Base-by-base conservation (phyloP, 2,329 filamentous ascomycete genomes). In the Escovopsis sp. region DNA sequence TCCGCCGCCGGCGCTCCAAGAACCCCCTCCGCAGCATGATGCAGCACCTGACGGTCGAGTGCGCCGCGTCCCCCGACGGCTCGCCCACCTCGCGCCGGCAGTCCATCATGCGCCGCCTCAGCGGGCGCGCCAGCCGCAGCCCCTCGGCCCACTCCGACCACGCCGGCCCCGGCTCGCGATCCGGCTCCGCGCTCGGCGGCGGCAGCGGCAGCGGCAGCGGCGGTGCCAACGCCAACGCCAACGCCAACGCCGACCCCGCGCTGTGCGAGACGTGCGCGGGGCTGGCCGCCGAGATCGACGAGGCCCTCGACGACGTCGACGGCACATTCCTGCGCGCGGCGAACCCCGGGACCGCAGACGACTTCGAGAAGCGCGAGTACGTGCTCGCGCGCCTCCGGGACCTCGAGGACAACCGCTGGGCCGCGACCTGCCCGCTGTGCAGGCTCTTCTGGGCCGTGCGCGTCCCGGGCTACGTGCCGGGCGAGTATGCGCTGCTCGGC, bases 1-100 rank as follows among this genome's bases (percentile, higher is more conserved):
- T 56, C 2, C 53, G 56, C 49, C 55, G 57, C 33, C 56, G 58
- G 33, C 51, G 59, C 23, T 61, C 58, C 39, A 56, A 53, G 50
- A 61, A 61, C 45, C 58, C 58, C 40, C 50, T 61, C 38, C 55
- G 52, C 40, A 60, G 55, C 44, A 61, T 61, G 56, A 61, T 61
- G 53, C 58, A 60, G 46, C 59, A 61, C 44, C 57, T 61, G 39
- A 59, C 59, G 30, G 59, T 61, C 40, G 59, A 61, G 28, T 43
- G 43, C 4, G 33, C 45, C 3, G 47, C 53, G 7, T 51, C 55
- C 6, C 49, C 54, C 32, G 52, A 59, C 18, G 51, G 53, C 7
- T 50, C 51, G 26, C 11, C 28, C 8, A 49, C 52, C 15, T 50
- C 55, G 2, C 49, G 55, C n/a, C 53, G 55, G 36, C 47, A 48